Percentiles rank a stretch among this genome's conserved stretches.
These are phyloP conservation scores for Cajanus cajan DNA, from an alignment of 306 rosid species.

Conservation along the genomic window DNA sequence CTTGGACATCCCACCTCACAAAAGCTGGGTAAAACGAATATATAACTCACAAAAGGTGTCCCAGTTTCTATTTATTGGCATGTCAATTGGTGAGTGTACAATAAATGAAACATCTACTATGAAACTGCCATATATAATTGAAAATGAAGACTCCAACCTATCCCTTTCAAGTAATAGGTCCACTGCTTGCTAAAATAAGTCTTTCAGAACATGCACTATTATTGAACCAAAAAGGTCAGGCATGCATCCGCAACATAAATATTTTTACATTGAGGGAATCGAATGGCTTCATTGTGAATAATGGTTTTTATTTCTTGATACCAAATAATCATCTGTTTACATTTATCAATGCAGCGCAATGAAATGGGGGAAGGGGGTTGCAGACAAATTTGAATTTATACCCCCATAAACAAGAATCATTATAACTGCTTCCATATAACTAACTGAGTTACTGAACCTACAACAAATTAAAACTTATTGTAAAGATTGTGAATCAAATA, in stretches of 20 bases:
- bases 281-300: neutral
- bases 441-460: slow-evolving; percentile 8
- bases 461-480: neutral
- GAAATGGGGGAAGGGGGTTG: neutral
- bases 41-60: neutral
- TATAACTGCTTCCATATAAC: neutral
- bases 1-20: neutral
- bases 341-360: neutral
- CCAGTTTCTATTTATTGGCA: neutral
- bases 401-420: neutral
- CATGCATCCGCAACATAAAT: neutral
- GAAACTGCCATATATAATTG: neutral
- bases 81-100: neutral
- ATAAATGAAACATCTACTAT: neutral
- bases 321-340: neutral
- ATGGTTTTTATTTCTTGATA: neutral
- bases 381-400: neutral
- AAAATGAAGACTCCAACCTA: neutral
- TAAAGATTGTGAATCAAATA: neutral
- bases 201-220: neutral
- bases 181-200: neutral
- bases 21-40: neutral
- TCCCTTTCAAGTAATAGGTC: neutral
- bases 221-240: neutral
- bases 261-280: neutral